These are phyloP conservation scores for Nothophytophthora sp. DNA, from an alignment of 352 stramenopile species.

Conservation along the genomic window DNA sequence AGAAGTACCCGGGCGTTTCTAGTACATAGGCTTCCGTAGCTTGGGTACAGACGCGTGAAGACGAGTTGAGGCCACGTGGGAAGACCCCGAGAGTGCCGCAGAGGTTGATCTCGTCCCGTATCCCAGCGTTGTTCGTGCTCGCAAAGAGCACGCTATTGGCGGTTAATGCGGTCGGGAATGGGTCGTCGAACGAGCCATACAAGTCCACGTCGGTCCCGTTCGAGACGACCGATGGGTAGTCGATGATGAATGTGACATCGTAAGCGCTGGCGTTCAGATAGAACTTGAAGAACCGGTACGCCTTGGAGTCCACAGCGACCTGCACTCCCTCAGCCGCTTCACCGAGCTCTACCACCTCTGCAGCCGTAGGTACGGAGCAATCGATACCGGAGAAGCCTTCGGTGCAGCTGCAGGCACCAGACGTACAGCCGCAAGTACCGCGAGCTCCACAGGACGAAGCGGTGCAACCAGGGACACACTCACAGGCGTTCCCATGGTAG, in stretches of 20 bases:
- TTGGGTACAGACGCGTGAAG: conserved; percentile 52
- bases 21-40: conserved; percentile 53
- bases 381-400: conserved; percentile 44
- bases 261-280: conserved; percentile 58
- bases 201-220: conserved; percentile 52
- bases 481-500: conserved; percentile 64
- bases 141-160: conserved; percentile 44
- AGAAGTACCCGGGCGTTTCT: conserved; percentile 65
- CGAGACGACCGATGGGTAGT: conserved; percentile 22
- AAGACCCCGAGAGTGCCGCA: conserved; percentile 69
- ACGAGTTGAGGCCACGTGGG: conserved; percentile 57
- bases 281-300: conserved; percentile 78
- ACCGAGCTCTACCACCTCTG: conserved; percentile 33
- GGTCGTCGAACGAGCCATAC: conserved; percentile 74
- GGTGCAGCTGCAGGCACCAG: conserved; percentile 54
- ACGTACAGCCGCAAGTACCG: conserved; percentile 64
- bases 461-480: conserved; percentile 72
- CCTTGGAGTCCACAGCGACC: conserved; percentile 39
- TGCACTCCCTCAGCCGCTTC: conserved; percentile 11
- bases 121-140: conserved; percentile 46
- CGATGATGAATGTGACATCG: conserved; percentile 64
- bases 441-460: conserved; percentile 33
- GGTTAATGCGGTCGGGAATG: conserved; percentile 52
- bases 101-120: conserved; percentile 61
- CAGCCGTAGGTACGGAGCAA: conserved; percentile 22